Evolutionary conservation across 2,329 filamentous ascomycete species (phyloP).

Genomic region (Rhytidhysteron rufulum): DNA sequence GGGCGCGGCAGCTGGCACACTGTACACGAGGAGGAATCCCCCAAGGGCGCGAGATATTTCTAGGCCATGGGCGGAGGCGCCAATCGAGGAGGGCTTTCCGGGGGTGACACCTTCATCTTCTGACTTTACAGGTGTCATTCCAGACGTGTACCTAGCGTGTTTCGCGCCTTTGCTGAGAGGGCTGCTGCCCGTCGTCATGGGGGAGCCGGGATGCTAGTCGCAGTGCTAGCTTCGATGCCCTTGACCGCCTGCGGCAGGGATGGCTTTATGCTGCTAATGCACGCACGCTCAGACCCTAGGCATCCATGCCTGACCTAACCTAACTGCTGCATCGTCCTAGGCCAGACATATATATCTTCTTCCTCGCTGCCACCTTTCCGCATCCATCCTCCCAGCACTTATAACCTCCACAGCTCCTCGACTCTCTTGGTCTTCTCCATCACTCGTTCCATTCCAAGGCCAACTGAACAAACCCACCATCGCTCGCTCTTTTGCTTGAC

Average conservation of each 20-base stretch:
- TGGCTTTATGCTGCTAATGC: slow-evolving; percentile 6
- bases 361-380: slow-evolving; percentile 19
- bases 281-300: slow-evolving; percentile 1
- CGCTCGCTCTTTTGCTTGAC: slow-evolving; percentile 15
- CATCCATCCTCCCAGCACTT: slow-evolving; percentile 11
- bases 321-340: too few relatives aligned
- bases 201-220: neutral
- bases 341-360: slow-evolving; percentile 27
- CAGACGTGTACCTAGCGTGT: slow-evolving; percentile 9
- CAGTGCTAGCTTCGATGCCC: slow-evolving; percentile 1
- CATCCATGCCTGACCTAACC: slow-evolving; percentile 5
- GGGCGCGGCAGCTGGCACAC: neutral
- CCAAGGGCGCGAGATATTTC: neutral
- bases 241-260: slow-evolving; percentile 29
- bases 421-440: too few relatives aligned
- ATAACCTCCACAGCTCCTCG: slow-evolving; percentile 6
- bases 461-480: slow-evolving; percentile 8
- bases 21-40: neutral
- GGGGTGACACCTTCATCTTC: slow-evolving; percentile 17
- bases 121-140: slow-evolving; percentile 15
- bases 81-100: slow-evolving; percentile 13
- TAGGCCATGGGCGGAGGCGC: slow-evolving; percentile 3
- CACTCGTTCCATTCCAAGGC: too few relatives aligned
- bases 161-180: slow-evolving; percentile 3
- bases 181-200: slow-evolving; percentile 26